These are phyloP conservation scores for Jaapia argillacea DNA, from an alignment of 768 basidiomycete genomes.

Conservation along the genomic window DNA sequence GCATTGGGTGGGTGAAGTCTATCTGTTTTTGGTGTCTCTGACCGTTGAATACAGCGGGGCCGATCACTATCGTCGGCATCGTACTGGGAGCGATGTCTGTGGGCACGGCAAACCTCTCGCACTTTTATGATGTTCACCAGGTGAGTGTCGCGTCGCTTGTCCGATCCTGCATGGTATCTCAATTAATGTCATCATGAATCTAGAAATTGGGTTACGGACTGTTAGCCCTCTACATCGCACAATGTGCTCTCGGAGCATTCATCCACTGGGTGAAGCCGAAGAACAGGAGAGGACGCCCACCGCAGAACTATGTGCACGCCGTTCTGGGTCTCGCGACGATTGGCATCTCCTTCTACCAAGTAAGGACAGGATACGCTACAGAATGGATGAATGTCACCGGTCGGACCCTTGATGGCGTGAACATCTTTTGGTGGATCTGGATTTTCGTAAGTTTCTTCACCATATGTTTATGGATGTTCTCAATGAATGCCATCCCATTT, in stretches of 20 bases:
- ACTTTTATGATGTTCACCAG: too few relatives aligned
- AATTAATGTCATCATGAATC: background rate
- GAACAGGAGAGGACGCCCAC: conserved; percentile 13
- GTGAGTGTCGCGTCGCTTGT: too few relatives aligned
- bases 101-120: too few relatives aligned
- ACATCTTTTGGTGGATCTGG: too few relatives aligned
- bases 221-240: conserved; percentile 15
- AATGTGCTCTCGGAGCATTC: conserved; percentile 12
- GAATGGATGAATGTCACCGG: background rate
- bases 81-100: too few relatives aligned
- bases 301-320: conserved; percentile 18
- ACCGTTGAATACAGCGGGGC: conserved; percentile 14
- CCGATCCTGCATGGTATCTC: too few relatives aligned
- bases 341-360: conserved; percentile 12
- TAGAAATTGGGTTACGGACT: conserved; percentile 16
- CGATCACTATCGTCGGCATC: conserved; percentile 16
- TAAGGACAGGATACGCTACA: conserved; percentile 1
- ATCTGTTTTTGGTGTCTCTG: conserved; percentile 16
- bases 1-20: background rate
- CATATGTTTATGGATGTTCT: too few relatives aligned
- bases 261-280: conserved; percentile 18
- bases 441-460: too few relatives aligned
- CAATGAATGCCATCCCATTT: too few relatives aligned
- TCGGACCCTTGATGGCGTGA: too few relatives aligned
- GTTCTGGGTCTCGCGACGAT: conserved; percentile 16